A percentile compares a stretch with the other conserved stretches of the same genome.
Conservation (phyloP, 129 eudicot species). For the Logfia minima region DNA sequence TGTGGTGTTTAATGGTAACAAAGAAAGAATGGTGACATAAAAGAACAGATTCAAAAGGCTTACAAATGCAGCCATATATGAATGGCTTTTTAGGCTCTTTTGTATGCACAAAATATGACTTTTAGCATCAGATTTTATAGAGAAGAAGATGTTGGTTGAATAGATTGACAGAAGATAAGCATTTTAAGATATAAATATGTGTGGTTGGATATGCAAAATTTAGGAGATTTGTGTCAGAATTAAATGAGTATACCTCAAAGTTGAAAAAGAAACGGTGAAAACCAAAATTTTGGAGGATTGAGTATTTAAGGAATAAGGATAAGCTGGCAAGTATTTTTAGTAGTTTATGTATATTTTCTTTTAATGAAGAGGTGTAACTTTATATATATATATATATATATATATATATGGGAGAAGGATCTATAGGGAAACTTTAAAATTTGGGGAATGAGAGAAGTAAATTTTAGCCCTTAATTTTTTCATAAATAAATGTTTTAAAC, state of each 20-base stretch:
- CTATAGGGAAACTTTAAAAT: too few relatives aligned
- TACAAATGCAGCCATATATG: slow-evolving; percentile 37
- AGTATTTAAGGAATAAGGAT: background rate
- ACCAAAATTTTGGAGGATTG: background rate
- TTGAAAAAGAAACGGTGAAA: background rate
- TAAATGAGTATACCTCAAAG: background rate
- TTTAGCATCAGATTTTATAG: background rate
- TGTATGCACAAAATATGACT: background rate
- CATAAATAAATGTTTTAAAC: too few relatives aligned
- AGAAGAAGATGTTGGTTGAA: background rate
- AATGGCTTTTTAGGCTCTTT: background rate
- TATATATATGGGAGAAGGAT: too few relatives aligned
- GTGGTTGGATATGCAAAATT: background rate
- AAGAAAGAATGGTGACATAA: slow-evolving; percentile 30
- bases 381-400: too few relatives aligned
- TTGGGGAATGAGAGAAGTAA: too few relatives aligned
- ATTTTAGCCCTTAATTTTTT: too few relatives aligned
- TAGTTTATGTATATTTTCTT: background rate
- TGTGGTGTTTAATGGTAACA: slow-evolving; percentile 28
- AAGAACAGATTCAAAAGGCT: slow-evolving; percentile 23
- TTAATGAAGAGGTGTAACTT: background rate
- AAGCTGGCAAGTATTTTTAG: background rate
- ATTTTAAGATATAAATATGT: background rate
- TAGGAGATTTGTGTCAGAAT: background rate
- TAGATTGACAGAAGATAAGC: background rate